These are phyloP conservation scores for Amylostereum chailletii DNA, from an alignment of 1,284 basidiomycete species.

Conservation along the genomic window DNA sequence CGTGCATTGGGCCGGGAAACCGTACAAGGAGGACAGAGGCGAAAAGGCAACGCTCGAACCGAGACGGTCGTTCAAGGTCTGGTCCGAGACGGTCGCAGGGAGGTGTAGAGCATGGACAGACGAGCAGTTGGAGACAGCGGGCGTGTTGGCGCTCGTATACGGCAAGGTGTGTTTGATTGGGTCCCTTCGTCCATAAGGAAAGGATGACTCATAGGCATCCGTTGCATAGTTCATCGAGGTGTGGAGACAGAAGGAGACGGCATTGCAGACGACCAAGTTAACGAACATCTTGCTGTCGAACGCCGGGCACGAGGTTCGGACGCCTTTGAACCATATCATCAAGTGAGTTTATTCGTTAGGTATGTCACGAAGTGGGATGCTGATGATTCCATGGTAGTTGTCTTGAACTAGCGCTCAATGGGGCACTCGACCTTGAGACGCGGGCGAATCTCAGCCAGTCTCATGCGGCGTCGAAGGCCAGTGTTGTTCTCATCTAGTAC, in stretches of 20 bases:
- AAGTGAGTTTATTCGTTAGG: slow-evolving; percentile 31
- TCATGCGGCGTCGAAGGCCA: slow-evolving; percentile 74
- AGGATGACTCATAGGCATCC: not conserved
- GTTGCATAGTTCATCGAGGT: slow-evolving; percentile 69
- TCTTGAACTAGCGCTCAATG: slow-evolving; percentile 79
- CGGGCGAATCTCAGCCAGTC: slow-evolving; percentile 73
- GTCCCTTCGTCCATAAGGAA: not conserved
- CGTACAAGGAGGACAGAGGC: slow-evolving; percentile 39
- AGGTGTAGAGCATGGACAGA: slow-evolving; percentile 75
- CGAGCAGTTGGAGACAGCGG: slow-evolving; percentile 83
- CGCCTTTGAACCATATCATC: slow-evolving; percentile 71
- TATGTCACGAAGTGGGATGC: slow-evolving; percentile 1
- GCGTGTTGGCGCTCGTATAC: slow-evolving; percentile 78
- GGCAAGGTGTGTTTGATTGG: slow-evolving; percentile 42
- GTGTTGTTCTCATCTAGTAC: slow-evolving; percentile 2
- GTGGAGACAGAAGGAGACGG: slow-evolving; percentile 81
- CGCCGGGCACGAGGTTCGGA: slow-evolving; percentile 80
- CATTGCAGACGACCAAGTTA: slow-evolving; percentile 69
- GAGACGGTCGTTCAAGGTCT: slow-evolving; percentile 74
- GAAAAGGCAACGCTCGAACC: slow-evolving; percentile 52
- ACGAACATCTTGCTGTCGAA: slow-evolving; percentile 81
- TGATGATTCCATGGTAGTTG: slow-evolving; percentile 39
- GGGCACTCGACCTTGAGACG: slow-evolving; percentile 70
- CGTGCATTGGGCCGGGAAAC: slow-evolving; percentile 77
- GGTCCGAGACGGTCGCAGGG: slow-evolving; percentile 74